Percentiles rank a stretch among this genome's conserved stretches.
These are phyloP conservation scores for Eucommia ulmoides DNA, from an alignment of 257 asterid species.

Conservation along the genomic window DNA sequence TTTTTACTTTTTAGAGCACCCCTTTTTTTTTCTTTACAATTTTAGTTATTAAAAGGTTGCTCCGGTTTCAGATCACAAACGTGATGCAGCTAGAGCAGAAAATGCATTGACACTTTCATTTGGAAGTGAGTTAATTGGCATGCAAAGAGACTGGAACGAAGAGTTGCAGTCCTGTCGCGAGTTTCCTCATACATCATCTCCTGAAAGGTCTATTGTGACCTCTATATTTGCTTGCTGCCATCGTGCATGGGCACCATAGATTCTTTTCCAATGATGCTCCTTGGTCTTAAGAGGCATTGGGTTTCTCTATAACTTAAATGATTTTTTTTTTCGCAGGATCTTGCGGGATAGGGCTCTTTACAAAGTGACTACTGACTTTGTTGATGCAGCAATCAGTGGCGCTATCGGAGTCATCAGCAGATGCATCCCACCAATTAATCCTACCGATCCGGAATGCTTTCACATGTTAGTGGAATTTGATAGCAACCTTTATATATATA, in stretches of 20 bases:
- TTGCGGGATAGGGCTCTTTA: slow-evolving; percentile 88
- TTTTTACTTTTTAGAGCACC: too few species aligned
- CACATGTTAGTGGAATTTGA: slow-evolving; percentile 57
- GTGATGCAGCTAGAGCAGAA: slow-evolving; percentile 95
- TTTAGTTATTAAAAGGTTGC: too few species aligned
- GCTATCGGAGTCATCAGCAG: slow-evolving; percentile 87
- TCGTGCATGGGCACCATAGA: not conserved
- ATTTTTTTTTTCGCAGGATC: slow-evolving; percentile 39
- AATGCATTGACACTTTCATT: slow-evolving; percentile 70
- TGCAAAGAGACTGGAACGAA: slow-evolving; percentile 99
- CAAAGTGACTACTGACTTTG: slow-evolving; percentile 87
- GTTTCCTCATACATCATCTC: slow-evolving; percentile 72
- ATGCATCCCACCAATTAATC: slow-evolving; percentile 93
- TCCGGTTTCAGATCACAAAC: slow-evolving; percentile 64
- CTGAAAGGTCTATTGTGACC: slow-evolving; percentile 53
- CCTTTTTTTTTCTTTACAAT: too few species aligned
- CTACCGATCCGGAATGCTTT: slow-evolving; percentile 95
- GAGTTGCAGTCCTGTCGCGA: slow-evolving; percentile 92
- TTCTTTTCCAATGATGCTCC: not conserved
- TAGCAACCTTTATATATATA: too few species aligned
- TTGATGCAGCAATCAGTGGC: slow-evolving; percentile 85
- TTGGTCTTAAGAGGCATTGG: not conserved
- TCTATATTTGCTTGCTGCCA: not conserved
- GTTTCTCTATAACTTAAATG: not conserved
- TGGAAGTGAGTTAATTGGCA: slow-evolving; percentile 95